phyloP scores from a whole-genome alignment of 352 stramenopile genomes.

The Pythium plurisporium region DNA sequence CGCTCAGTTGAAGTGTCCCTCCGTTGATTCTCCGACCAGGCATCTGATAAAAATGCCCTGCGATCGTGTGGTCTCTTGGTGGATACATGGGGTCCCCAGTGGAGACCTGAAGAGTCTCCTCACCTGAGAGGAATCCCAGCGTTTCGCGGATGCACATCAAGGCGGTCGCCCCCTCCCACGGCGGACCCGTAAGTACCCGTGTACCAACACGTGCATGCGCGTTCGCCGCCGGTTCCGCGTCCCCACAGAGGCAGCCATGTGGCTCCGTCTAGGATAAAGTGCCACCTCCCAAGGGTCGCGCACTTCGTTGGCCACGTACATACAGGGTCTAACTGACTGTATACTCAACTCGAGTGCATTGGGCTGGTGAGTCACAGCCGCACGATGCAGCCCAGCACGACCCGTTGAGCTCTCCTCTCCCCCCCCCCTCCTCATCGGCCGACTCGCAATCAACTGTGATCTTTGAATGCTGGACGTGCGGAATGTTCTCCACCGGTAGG shows the following conservation, averaged over 20 bases:
- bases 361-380: background rate
- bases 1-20: constrained; percentile 1
- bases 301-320: constrained; percentile 6
- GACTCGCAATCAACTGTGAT: too few species aligned
- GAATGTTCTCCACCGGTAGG: too few species aligned
- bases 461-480: too few species aligned
- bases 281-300: constrained; percentile 4
- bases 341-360: constrained; percentile 5
- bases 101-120: too few species aligned
- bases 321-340: constrained; percentile 12
- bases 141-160: too few species aligned
- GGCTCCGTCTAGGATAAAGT: constrained; percentile 2
- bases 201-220: background rate
- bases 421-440: too few species aligned
- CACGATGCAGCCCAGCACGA: background rate
- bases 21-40: background rate
- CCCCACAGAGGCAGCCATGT: background rate
- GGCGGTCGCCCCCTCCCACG: too few species aligned
- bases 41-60: background rate
- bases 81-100: too few species aligned
- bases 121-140: too few species aligned
- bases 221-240: constrained; percentile 3
- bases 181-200: background rate
- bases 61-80: background rate
- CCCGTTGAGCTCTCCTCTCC: too few species aligned